A percentile compares a stretch with the other conserved stretches of the same genome.
phyloP scores from a whole-genome alignment of 2,329 filamentous ascomycete species.

The Fusarium avenaceum region DNA sequence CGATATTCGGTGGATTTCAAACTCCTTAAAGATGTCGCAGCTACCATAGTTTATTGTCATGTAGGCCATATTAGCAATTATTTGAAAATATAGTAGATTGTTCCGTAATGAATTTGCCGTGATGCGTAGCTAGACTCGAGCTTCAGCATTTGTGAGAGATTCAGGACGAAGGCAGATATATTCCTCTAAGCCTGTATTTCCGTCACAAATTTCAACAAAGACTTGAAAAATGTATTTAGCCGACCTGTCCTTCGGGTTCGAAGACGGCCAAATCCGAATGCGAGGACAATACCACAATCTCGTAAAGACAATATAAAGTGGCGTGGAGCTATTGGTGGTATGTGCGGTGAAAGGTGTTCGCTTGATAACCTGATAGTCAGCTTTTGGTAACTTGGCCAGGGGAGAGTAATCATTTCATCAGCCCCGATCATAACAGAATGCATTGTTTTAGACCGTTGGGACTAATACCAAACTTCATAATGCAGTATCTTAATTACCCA shows the following conservation, averaged over 20 bases:
- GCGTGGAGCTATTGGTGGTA: not conserved
- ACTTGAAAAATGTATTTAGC: too few species aligned
- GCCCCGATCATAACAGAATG: too few species aligned
- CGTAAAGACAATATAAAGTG: constrained; percentile 19
- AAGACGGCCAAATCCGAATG: fast-evolving
- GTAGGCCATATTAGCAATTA: fast-evolving
- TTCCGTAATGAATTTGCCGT: fast-evolving
- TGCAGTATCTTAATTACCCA: too few species aligned
- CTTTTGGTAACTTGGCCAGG: too few species aligned
- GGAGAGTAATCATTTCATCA: too few species aligned
- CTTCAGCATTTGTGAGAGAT: too few species aligned
- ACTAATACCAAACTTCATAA: too few species aligned
- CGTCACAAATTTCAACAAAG: too few species aligned
- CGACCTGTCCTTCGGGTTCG: not conserved
- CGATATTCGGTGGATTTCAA: not conserved
- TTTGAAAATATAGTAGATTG: not conserved
- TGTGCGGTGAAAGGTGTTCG: not conserved
- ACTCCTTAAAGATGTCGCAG: not conserved
- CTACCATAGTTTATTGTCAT: not conserved
- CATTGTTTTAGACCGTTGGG: too few species aligned
- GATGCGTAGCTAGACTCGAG: not conserved
- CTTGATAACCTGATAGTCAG: not conserved
- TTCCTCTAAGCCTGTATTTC: too few species aligned
- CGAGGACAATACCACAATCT: not conserved
- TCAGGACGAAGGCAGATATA: too few species aligned